Evolutionary conservation across 805 yeast species (phyloP), one percentile per base, ranked within the genome.

Genomic region (Brettanomyces naardenensis): DNA sequence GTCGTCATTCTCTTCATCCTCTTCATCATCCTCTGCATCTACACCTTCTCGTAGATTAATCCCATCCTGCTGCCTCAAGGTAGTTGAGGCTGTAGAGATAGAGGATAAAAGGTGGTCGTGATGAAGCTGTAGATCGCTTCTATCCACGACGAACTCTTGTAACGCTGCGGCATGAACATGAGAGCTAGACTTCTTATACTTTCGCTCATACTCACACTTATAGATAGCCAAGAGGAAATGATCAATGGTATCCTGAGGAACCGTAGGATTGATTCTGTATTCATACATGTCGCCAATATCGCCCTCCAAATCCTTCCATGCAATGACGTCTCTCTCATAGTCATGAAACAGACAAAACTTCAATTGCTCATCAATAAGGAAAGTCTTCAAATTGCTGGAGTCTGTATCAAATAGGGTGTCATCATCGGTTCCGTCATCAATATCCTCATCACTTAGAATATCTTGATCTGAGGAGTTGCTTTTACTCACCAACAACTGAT

Each of bases 241-340:
- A 23, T 80, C 75, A 28, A 81, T 73, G 28, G 77, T 69, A 19
- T 67, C 73, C 13, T 63, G 49, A 6, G 75, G 64, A n/a, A 78
- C 73, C 11, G 71, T 69, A 34, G 69, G 71, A 43, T 78, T 85
- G 35, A 86, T 74, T 18, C 82, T 69, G 59, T 85, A 89, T 58
- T 88, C 95, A 58, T 81, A 87, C 44, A 68, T 62, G 52, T 89
- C 97, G 19, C 87, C 96, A 4, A 69, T 67, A 50, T 89, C 96
- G n/a, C 95, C 96, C 31, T 77, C 78, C 27, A 76, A 54, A 56
- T 92, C 95, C 11, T 63, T 68, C 97, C 97, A 90, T 0, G 80
- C 66, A 20, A 90, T 70, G 2, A 79, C 75, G 28, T 67, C 61
- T 4, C 70, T 62, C 27, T 75, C 73, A 29, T 65, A 58, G 37